These are phyloP conservation scores for Epicoccum sorghinum DNA, from an alignment of 2,329 filamentous ascomycete species.

Conservation along the genomic window DNA sequence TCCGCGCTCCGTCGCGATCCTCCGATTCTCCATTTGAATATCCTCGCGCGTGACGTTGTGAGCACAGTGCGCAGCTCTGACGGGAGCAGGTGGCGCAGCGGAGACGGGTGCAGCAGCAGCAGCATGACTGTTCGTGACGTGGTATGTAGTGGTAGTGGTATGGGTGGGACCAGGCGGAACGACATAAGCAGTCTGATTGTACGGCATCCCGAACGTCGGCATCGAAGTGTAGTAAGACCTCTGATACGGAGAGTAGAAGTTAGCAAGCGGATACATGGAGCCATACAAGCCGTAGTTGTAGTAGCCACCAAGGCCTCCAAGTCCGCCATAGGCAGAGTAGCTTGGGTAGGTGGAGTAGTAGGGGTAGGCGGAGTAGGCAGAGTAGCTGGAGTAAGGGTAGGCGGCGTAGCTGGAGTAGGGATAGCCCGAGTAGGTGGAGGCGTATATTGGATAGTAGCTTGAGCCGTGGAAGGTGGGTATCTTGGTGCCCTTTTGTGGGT, in stretches of 20 bases:
- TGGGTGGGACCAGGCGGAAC: conserved; percentile 29
- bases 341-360: conserved; percentile 18
- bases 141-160: conserved; percentile 30
- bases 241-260: conserved; percentile 44
- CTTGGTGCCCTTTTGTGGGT: conserved; percentile 2
- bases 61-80: conserved; percentile 19
- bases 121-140: conserved; percentile 31
- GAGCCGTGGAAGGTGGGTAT: conserved; percentile 2
- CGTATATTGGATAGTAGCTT: too few relatives aligned
- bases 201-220: conserved; percentile 23
- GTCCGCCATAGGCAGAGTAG: conserved; percentile 21
- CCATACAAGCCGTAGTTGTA: conserved; percentile 34
- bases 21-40: conserved; percentile 38
- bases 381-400: conserved; percentile 13
- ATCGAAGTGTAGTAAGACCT: conserved; percentile 37
- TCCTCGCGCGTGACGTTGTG: conserved; percentile 30
- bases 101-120: conserved; percentile 3
- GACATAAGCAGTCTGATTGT: conserved; percentile 26
- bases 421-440: too few relatives aligned
- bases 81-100: conserved; percentile 6
- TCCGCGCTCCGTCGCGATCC: conserved; percentile 40
- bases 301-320: conserved; percentile 31
- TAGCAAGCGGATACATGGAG: conserved; percentile 42
- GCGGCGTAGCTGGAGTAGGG: not conserved
- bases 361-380: conserved; percentile 14